A percentile compares a stretch with the other conserved stretches of the same genome.
Conservation (phyloP, 2,329 filamentous ascomycete genomes). For the Colletotrichum falcatum region DNA sequence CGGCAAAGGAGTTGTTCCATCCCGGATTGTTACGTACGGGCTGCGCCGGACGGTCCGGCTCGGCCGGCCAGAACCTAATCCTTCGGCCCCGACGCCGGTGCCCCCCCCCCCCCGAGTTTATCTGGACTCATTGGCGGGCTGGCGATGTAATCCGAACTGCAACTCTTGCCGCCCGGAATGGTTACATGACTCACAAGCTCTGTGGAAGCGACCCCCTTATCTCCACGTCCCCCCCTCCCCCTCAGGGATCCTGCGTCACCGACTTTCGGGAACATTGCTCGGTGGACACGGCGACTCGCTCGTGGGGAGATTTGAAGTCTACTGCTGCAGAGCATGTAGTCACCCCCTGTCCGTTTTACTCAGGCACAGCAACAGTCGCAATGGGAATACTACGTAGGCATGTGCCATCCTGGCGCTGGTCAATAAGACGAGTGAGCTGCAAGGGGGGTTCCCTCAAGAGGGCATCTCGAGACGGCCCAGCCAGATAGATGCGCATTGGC, state of each 20-base stretch:
- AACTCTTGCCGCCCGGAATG: no score
- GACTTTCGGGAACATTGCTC: background rate
- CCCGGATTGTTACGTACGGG: background rate
- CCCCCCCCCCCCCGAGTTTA: background rate
- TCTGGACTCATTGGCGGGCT: background rate
- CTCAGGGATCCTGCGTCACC: background rate
- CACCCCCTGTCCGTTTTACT: background rate
- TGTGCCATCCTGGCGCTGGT: background rate
- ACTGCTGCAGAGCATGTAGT: background rate
- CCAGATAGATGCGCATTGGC: background rate
- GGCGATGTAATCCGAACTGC: background rate
- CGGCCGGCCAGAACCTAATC: conserved; percentile 4
- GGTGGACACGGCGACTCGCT: background rate
- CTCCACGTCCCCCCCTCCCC: no score
- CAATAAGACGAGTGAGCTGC: background rate
- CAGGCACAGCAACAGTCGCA: no score
- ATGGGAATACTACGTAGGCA: no score
- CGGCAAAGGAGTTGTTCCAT: background rate
- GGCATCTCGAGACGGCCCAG: background rate
- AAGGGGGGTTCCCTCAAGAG: no score
- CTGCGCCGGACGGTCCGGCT: conserved; percentile 6
- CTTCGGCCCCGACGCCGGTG: background rate
- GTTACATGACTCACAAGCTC: background rate
- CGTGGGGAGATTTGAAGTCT: background rate
- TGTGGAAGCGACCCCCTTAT: background rate